A percentile compares a stretch with the other conserved stretches of the same genome.
Evolutionary conservation across 192 early-diverging fungal species (phyloP).

Genomic region (Entomortierella parvispora): DNA sequence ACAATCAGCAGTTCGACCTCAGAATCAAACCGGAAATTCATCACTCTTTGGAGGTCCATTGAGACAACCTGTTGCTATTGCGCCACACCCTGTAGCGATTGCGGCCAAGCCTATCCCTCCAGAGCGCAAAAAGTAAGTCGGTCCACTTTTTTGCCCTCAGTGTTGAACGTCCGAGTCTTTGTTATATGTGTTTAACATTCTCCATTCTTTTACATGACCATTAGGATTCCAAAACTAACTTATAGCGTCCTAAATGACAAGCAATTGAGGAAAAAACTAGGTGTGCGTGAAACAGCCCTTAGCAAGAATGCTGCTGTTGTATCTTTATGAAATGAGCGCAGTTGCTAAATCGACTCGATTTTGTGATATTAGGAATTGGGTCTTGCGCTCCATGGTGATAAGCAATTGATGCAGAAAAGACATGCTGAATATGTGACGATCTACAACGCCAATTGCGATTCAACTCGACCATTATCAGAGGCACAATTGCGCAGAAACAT

Average conservation of each 20-base stretch:
- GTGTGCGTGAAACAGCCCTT: slow-evolving; percentile 15
- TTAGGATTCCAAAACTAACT: slow-evolving; percentile 55
- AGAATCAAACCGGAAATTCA: too few relatives aligned
- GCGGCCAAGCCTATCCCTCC: too few relatives aligned
- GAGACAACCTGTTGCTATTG: neutral
- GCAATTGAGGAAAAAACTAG: slow-evolving; percentile 48
- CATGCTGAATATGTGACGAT: slow-evolving; percentile 58
- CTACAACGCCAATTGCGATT: slow-evolving; percentile 59
- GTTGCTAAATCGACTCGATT: neutral
- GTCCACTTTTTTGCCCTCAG: neutral
- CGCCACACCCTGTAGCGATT: neutral
- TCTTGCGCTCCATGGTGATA: slow-evolving; percentile 55
- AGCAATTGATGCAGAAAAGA: slow-evolving; percentile 39
- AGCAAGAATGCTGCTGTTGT: neutral
- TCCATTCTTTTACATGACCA: neutral
- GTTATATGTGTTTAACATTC: neutral
- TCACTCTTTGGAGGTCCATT: neutral
- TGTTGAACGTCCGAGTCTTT: neutral
- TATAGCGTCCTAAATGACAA: slow-evolving; percentile 56
- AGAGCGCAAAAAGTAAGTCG: too few relatives aligned
- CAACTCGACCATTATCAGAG: slow-evolving; percentile 34
- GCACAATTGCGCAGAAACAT: slow-evolving; percentile 31
- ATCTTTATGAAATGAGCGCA: neutral
- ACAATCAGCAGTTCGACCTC: too few relatives aligned
- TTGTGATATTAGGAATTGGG: slow-evolving; percentile 47